Evolutionary conservation across 225 moss, liverwort and hornwort species (phyloP).

Genomic region (Bryoerythrophyllum caledonicum): DNA sequence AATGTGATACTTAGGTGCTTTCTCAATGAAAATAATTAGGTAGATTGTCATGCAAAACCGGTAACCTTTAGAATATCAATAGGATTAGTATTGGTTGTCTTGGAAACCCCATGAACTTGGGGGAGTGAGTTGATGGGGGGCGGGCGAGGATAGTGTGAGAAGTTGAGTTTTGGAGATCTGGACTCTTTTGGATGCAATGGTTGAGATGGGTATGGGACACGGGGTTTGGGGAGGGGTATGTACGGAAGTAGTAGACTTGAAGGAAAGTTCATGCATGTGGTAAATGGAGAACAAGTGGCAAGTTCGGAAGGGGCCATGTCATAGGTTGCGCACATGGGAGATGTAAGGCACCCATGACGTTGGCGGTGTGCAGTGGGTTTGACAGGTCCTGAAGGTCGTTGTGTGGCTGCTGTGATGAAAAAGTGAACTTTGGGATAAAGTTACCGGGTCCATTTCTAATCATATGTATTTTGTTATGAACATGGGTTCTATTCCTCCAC

Average conservation of each 20-base stretch:
- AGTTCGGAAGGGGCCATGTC: constrained; percentile 3
- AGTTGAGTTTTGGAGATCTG: no score
- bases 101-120: no score
- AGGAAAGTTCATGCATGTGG: neutral
- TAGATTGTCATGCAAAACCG: no score
- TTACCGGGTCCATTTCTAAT: neutral
- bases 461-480: neutral
- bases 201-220: neutral
- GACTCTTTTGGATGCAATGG: neutral
- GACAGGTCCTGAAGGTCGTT: no score
- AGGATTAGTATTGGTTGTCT: no score
- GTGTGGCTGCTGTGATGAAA: neutral
- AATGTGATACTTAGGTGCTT: no score
- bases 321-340: constrained; percentile 20
- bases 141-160: constrained; percentile 21
- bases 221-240: neutral
- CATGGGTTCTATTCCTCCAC: neutral
- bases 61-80: no score
- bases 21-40: no score
- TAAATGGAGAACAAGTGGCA: constrained; percentile 13
- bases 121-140: neutral
- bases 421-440: neutral
- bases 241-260: neutral
- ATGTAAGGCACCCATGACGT: constrained; percentile 15
- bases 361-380: constrained; percentile 14